Evolutionary conservation across 768 basidiomycete species (phyloP), one percentile per base, ranked within the genome.

Genomic region (Phlebiopsis gigantea): DNA sequence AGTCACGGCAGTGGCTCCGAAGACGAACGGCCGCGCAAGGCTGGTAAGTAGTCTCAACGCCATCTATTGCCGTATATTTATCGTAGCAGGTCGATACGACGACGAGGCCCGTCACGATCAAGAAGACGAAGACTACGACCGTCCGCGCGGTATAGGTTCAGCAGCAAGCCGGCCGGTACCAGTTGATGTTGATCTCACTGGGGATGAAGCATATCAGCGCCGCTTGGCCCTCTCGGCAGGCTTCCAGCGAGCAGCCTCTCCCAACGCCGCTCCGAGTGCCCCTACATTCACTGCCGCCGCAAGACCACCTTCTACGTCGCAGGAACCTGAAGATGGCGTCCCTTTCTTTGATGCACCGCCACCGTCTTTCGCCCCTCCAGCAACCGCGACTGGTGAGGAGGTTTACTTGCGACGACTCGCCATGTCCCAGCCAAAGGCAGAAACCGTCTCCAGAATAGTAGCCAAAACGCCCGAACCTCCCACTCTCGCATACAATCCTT

Each of bases 151-250:
- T 9, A 50, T 72, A 10, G 71, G 69, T 31, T 57, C 61, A 15
- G 25, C 59, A 8, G 28, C 58, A 22, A 56, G 57, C 8, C 58
- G 46, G 12, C 57, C 68, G 2, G 31, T 78, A 17, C 70, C 72
- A 4, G 69, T 79, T 0, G 77, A 81, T 26, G 69, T 70, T 30
- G 72, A 69, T 34, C 71, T 85, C 61, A 82, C 83, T 2, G 89
- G 88, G n/a, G 90, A 92, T 47, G 90, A 90, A 65, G 88, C 85
- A 1, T 91, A 83, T 65, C 84, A 84, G 61, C 83, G 85, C 42
- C 82, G 89, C 12, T 73, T 89, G 10, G 86, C 85, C n/a, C 74
- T 91, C 78, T 84, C 84, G 8, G 57, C 66, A n/a, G 71, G 69
- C 26, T 59, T 60, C 41, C 61, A 60, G n/a, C 63, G 62, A 28